Base-by-base conservation (phyloP, 495 filamentous ascomycete species). In the Margaritispora aquatica region DNA sequence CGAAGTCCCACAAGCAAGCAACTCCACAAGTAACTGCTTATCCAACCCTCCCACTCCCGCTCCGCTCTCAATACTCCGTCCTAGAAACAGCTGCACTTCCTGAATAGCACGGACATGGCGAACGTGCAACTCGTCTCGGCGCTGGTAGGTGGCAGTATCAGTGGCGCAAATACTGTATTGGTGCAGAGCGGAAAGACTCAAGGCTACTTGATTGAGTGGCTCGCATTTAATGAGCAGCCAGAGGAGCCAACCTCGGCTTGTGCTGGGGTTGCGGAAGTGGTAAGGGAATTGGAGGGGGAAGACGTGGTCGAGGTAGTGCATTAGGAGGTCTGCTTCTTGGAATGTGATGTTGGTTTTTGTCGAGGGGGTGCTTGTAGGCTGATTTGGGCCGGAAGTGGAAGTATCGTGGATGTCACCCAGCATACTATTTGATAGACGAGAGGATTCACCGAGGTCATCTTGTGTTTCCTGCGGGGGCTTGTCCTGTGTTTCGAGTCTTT, bases 271-370 rank as follows among this genome's bases (percentile, higher is more conserved):
- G 26, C 26, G 55, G 23, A 52, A 5, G 26, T 59, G 60, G 44
- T 60, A 63, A 8, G 17, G 61, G 48, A 63, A 63, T 44, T 60
- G 61, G 9, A 24, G 20, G 7, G 56, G 51, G 31, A 60, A 63
- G 8, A 63, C 61, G 21, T 60, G 13, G 27, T 55, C 52, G 20
- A 56, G 31, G 26, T 63, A 59, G 52, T 63, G 56, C 52, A 63
- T 58, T 4, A 63, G 23, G 17, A 59, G 55, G 36, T 2, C 19
- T 4, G 51, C 17, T 21, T 61, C 59, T 2, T 60, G 17, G 17
- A n/a, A n/a, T 7, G 38, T 7, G 38, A 3, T 15, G 38, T 9
- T 44, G 15, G 19, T 44, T 44, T 2, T 9, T 15, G 38, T 34
- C 29, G n/a, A n/a, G n/a, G n/a, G n/a, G n/a, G n/a, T n/a, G n/a